Evolutionary conservation across 192 early-diverging fungal genomes (phyloP).

Genomic region (Linnemannia elongata): DNA sequence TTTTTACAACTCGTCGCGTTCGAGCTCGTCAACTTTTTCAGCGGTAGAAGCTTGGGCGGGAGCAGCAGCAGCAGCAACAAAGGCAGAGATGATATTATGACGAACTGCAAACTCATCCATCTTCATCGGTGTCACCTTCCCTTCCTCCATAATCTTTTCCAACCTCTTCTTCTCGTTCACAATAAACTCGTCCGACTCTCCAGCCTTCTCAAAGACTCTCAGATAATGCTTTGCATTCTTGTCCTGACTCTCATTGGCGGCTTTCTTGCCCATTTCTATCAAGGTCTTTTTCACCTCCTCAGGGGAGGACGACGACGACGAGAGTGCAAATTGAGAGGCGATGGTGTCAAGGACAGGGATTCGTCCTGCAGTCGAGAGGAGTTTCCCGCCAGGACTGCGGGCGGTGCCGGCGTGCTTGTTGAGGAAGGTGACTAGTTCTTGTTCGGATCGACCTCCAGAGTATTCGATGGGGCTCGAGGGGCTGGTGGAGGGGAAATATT

Average conservation of each 20-base stretch:
- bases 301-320: slow-evolving; percentile 62
- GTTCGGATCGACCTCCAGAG: slow-evolving; percentile 77
- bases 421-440: slow-evolving; percentile 83
- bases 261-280: slow-evolving; percentile 57
- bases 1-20: neutral
- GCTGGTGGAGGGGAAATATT: slow-evolving; percentile 78
- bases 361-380: slow-evolving; percentile 66
- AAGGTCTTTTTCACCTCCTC: slow-evolving; percentile 63
- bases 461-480: slow-evolving; percentile 74
- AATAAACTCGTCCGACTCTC: slow-evolving; percentile 75
- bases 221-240: slow-evolving; percentile 80
- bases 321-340: slow-evolving; percentile 59
- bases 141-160: slow-evolving; percentile 74
- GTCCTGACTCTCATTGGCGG: slow-evolving; percentile 52
- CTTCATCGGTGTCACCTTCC: slow-evolving; percentile 75
- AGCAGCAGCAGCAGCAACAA: slow-evolving; percentile 19
- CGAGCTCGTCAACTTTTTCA: neutral
- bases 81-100: slow-evolving; percentile 81
- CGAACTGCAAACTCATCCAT: slow-evolving; percentile 85
- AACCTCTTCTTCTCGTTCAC: slow-evolving; percentile 82
- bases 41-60: neutral
- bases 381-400: slow-evolving; percentile 78
- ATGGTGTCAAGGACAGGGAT: slow-evolving; percentile 67
- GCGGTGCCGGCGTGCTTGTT: slow-evolving; percentile 88
- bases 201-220: slow-evolving; percentile 90